A percentile compares a stretch with the other conserved stretches of the same genome.
Conservation (phyloP, 306 rosid species). For the Pterocarpus macrocarpus region DNA sequence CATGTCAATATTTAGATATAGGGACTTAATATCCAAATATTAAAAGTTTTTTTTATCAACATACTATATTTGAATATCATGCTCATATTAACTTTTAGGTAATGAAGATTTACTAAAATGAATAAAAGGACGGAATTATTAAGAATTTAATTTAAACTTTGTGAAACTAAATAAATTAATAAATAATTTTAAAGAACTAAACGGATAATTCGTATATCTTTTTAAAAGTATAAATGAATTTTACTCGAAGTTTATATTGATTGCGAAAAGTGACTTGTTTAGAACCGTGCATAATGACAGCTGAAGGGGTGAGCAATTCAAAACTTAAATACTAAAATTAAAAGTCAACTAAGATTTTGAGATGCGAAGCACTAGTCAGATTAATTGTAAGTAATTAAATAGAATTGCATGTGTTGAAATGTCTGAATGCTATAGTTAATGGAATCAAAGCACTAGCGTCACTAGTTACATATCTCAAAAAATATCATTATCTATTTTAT, state of each 20-base stretch:
- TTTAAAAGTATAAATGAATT: too few relatives aligned
- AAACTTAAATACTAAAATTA: neutral
- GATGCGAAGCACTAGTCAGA: slow-evolving; percentile 2
- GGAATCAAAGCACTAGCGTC: slow-evolving; percentile 26
- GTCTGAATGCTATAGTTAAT: slow-evolving; percentile 11
- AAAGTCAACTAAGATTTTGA: slow-evolving; percentile 27
- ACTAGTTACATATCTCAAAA: neutral
- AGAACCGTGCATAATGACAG: neutral
- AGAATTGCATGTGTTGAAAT: slow-evolving; percentile 8
- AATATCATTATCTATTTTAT: neutral
- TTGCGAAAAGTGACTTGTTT: neutral
- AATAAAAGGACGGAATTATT: too few relatives aligned
- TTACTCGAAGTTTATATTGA: neutral
- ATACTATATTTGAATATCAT: too few relatives aligned
- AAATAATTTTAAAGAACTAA: too few relatives aligned
- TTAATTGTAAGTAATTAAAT: slow-evolving; percentile 21
- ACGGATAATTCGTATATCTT: too few relatives aligned
- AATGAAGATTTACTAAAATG: too few relatives aligned
- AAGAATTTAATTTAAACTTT: too few relatives aligned
- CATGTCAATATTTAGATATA: too few relatives aligned
- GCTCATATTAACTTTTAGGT: too few relatives aligned
- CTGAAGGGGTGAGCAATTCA: neutral
- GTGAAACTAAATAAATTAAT: too few relatives aligned
- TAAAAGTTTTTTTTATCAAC: too few relatives aligned
- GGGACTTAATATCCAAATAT: too few relatives aligned